A percentile compares a stretch with the other conserved stretches of the same genome.
Evolutionary conservation across 768 basidiomycete species (phyloP).

Genomic region (Pleurotus djamor): DNA sequence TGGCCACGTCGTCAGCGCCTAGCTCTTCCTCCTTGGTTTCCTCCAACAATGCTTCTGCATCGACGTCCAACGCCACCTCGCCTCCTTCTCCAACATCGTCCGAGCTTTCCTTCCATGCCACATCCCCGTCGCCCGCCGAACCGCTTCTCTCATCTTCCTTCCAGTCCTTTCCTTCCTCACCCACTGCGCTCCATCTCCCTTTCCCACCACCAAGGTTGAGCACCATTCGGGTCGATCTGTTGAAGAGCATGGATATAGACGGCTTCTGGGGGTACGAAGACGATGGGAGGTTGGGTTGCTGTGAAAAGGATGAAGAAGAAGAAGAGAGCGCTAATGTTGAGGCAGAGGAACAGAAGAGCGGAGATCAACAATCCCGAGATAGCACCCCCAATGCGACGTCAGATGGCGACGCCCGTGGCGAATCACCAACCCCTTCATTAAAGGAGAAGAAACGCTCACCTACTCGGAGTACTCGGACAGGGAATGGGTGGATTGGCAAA

Average conservation of each 20-base stretch:
- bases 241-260: slow-evolving; percentile 7
- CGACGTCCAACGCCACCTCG: neutral
- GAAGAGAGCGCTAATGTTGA: neutral
- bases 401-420: too few relatives aligned
- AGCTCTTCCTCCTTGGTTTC: neutral
- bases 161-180: slow-evolving; percentile 1
- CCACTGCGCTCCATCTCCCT: neutral
- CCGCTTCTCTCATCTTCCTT: neutral
- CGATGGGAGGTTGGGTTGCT: neutral
- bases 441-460: neutral
- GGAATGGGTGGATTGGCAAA: slow-evolving; percentile 4
- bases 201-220: slow-evolving; percentile 3
- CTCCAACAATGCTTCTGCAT: neutral
- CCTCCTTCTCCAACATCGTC: neutral
- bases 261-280: neutral
- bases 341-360: too few relatives aligned
- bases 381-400: too few relatives aligned
- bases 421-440: too few relatives aligned
- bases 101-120: neutral
- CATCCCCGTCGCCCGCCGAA: neutral
- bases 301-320: neutral
- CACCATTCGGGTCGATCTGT: neutral
- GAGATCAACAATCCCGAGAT: too few relatives aligned
- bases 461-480: neutral
- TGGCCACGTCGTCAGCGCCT: neutral